Evolutionary conservation across 2,329 filamentous ascomycete species (phyloP).

Genomic region (Gaeumannomyces sp.): DNA sequence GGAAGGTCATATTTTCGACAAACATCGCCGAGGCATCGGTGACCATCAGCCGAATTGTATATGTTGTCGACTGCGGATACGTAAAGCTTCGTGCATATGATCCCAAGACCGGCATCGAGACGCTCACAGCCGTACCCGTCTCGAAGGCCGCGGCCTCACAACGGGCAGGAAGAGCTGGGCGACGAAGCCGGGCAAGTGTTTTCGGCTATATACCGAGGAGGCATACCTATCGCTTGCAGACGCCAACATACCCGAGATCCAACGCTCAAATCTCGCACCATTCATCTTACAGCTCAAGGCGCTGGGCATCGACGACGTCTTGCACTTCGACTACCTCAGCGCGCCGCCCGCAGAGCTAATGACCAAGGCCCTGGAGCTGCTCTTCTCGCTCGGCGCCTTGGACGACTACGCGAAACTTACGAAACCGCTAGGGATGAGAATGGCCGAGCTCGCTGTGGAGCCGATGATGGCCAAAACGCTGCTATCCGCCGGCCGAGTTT

Average conservation of each 20-base stretch:
- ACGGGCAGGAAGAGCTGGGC: constrained; percentile 80
- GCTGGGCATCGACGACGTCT: constrained; percentile 88
- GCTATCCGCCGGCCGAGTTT: constrained; percentile 67
- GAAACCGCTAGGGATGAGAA: constrained; percentile 75
- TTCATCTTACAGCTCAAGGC: constrained; percentile 89
- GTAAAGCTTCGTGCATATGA: constrained; percentile 87
- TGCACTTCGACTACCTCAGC: constrained; percentile 83
- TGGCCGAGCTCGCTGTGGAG: constrained; percentile 90
- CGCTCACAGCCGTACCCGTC: constrained; percentile 71
- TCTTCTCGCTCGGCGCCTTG: constrained; percentile 80
- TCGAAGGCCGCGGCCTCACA: constrained; percentile 93
- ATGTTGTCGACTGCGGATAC: constrained; percentile 85
- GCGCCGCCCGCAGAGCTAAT: constrained; percentile 80
- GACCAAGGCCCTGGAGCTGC: constrained; percentile 76
- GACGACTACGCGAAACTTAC: constrained; percentile 90
- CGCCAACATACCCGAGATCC: constrained; percentile 80
- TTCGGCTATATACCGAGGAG: constrained; percentile 80
- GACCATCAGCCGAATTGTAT: constrained; percentile 87
- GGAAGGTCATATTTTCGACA: constrained; percentile 89
- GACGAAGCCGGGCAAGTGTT: constrained; percentile 92
- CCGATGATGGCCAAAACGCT: constrained; percentile 94
- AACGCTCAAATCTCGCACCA: constrained; percentile 83
- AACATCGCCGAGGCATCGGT: constrained; percentile 97
- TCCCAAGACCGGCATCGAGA: constrained; percentile 78
- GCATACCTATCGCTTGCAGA: constrained; percentile 61